Evolutionary conservation across 176 grass and related monocot species (phyloP), one percentile per base, ranked within the genome.

Genomic region (Tuctoria greenei): DNA sequence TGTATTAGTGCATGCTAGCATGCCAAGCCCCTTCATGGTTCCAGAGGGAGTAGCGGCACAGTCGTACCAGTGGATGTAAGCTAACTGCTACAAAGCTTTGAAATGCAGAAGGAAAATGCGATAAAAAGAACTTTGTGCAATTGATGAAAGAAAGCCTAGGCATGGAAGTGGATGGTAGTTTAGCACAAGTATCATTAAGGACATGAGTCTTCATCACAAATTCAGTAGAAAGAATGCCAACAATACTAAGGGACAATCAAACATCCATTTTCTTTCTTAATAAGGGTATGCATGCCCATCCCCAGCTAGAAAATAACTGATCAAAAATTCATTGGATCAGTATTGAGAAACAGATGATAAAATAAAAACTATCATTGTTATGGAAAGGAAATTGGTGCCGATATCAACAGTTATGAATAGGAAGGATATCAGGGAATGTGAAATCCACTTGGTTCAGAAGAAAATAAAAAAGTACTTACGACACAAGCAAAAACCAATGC

Each of bases 401-500:
- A 65, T 18, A 38, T 56, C 40, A 39, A 51, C 31, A 72, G 10
- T 87, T 66, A 25, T 69, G 66, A 66, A 8, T 74, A 42, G 25
- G 61, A 56, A 40, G 3, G 25, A 10, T 50, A 5, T 52, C 4
- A 18, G 5, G n/a, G 64, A 35, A 42, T 50, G 64, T 17, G 66
- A 47, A 18, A 20, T 63, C 35, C n/a, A 69, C n/a, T n/a, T n/a
- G n/a, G n/a, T n/a, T n/a, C n/a, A n/a, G n/a, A n/a, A n/a, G n/a
- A n/a, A n/a, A n/a, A n/a, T n/a, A n/a, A n/a, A n/a, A n/a, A n/a
- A 69, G 71, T 80, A 68, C 92, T 74, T 95, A 99, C 96, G 49
- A 99, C 82, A 13, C 89, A 81, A 81, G 96, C 85, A 43, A 99
- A 92, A 83, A 95, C 80, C 31, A 95, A 50, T n/a, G 92, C 85